Evolutionary conservation across 1,284 basidiomycete genomes (phyloP), one percentile per base, ranked within the genome.

Genomic region (Abortiporus biennis): DNA sequence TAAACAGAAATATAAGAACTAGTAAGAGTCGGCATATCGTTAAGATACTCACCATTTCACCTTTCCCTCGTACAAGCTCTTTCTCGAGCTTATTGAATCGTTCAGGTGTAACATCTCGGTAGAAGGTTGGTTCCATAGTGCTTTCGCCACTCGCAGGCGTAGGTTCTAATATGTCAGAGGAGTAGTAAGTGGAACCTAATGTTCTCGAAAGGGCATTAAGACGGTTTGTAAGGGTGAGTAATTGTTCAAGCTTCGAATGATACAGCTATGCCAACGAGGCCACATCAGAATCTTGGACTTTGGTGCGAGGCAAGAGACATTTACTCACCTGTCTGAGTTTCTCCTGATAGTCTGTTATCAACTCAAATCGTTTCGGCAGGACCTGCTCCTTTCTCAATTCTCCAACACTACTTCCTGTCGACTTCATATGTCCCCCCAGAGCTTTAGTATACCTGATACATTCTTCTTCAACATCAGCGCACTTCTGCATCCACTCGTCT

Each of bases 71-170:
- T 3, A 84, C 77, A 15, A 91, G 70, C 55, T 91, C 86, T 56
- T 85, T 84, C 66, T 92, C 86, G 2, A 92, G 65, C 52, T 69
- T 79, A 27, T 77, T 72, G 56, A 92, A 87, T 8, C 84, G 72
- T 47, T 89, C 85, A 0, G 85, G 80, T 9, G 79, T 80, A 11
- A 91, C 84, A 53, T 91, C 85, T 16, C 71, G 68, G 53, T 75
- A 69, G 5, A 69, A 59, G 39, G 62, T 58, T 0, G 66, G 48
- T 38, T 72, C 65, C 4, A 59, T 57, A 16, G 61, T 55, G 43
- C 64, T 62, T 50, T 77, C 72, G 1, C 68, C 71, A 2, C 53
- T 42, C 1, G 71, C 70, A 12, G 60, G 49, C 0, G 63, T 59
- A 11, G 74, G 68, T 40, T 74, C 71, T 13, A 81, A 53, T 16